These are phyloP conservation scores for Yamadazyma phyllophila DNA, from an alignment of 805 yeast genomes.

Conservation along the genomic window DNA sequence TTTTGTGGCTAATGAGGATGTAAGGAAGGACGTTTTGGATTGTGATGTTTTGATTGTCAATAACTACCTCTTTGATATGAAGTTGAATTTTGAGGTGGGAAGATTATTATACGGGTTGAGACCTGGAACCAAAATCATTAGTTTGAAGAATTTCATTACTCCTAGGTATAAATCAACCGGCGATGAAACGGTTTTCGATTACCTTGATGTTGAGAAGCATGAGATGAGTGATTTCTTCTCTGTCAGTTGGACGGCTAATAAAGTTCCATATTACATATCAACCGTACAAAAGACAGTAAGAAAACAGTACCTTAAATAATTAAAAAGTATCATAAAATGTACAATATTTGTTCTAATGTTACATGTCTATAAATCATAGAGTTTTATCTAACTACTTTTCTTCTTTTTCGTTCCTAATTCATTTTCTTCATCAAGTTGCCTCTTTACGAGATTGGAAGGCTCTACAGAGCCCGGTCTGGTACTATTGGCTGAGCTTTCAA, in stretches of 20 bases:
- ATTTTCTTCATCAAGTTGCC: constrained; percentile 5
- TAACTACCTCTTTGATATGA: constrained; percentile 80
- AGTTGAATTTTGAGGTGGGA: constrained; percentile 66
- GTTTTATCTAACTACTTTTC: background rate
- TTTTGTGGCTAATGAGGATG: constrained; percentile 64
- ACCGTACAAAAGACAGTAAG: constrained; percentile 51
- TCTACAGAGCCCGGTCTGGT: constrained; percentile 37
- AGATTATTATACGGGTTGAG: constrained; percentile 60
- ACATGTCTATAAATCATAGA: constrained; percentile 5
- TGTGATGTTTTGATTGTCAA: constrained; percentile 77
- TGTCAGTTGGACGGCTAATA: constrained; percentile 90
- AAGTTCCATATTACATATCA: constrained; percentile 74
- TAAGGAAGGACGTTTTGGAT: constrained; percentile 50
- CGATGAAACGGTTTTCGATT: constrained; percentile 55
- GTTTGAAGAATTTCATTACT: constrained; percentile 76
- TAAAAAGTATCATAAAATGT: constrained; percentile 1
- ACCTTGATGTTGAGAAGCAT: constrained; percentile 57
- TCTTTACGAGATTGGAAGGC: constrained; percentile 17
- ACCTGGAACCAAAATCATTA: constrained; percentile 75
- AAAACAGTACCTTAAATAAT: constrained; percentile 26
- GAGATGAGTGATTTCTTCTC: constrained; percentile 64
- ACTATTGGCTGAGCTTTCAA: constrained; percentile 20
- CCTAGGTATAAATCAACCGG: constrained; percentile 66
- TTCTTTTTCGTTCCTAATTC: constrained; percentile 4
- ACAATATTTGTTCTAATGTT: constrained; percentile 7